These are phyloP conservation scores for Collariella sp. DNA, from an alignment of 495 filamentous ascomycete genomes.

Conservation along the genomic window DNA sequence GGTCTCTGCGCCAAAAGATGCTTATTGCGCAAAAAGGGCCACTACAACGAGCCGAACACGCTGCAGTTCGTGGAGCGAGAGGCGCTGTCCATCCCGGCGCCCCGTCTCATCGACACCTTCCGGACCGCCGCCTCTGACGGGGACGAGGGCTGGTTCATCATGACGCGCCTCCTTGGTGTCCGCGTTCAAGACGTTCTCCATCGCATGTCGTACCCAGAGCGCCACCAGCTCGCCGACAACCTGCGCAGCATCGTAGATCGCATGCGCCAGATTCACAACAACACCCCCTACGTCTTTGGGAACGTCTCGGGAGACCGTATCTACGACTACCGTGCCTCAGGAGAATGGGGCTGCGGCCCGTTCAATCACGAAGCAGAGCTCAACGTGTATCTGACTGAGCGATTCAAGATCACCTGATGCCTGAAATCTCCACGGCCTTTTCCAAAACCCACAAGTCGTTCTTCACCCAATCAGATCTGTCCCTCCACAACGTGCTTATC, in stretches of 20 bases:
- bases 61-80: too few species aligned
- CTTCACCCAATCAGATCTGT: background rate
- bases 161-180: background rate
- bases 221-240: background rate
- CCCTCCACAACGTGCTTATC: background rate
- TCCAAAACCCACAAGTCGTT: background rate
- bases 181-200: background rate
- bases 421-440: background rate
- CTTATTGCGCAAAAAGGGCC: too few species aligned
- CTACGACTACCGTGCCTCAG: background rate
- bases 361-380: background rate
- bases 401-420: background rate
- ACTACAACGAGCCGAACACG: too few species aligned
- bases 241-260: background rate
- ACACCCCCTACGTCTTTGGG: background rate
- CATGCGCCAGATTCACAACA: background rate
- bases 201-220: background rate
- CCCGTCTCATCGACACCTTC: too few species aligned
- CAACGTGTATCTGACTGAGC: background rate
- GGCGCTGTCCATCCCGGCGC: too few species aligned
- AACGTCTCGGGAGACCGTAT: background rate
- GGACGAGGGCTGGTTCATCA: background rate
- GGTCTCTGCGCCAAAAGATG: too few species aligned
- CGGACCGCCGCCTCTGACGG: too few species aligned
- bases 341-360: background rate